A percentile compares a stretch with the other conserved stretches of the same genome.
Evolutionary conservation across 1,284 basidiomycete genomes (phyloP).

Genomic region (Calocybe gambosa): DNA sequence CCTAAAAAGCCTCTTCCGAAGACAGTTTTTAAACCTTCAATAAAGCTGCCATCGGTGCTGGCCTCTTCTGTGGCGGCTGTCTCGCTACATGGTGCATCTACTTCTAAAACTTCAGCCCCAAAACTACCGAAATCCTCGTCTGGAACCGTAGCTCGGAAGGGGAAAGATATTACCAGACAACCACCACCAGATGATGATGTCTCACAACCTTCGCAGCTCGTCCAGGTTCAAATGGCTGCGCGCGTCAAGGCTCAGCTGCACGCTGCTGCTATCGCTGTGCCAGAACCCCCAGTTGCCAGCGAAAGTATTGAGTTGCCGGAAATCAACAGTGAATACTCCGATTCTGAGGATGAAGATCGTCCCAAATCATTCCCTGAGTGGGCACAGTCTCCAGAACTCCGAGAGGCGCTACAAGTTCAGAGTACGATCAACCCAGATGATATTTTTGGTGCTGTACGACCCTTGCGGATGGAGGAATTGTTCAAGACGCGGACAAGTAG

Average conservation of each 20-base stretch:
- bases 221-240: constrained; percentile 66
- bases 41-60: constrained; percentile 28
- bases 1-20: constrained; percentile 50
- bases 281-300: constrained; percentile 46
- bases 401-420: constrained; percentile 72
- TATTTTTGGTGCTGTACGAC: constrained; percentile 82
- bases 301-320: constrained; percentile 90
- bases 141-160: constrained; percentile 30
- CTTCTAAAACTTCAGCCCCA: constrained; percentile 25
- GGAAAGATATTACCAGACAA: constrained; percentile 30
- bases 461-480: constrained; percentile 82
- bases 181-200: constrained; percentile 39
- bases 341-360: constrained; percentile 86
- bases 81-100: constrained; percentile 24
- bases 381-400: constrained; percentile 87
- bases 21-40: constrained; percentile 30
- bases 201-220: constrained; percentile 50
- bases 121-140: constrained; percentile 29
- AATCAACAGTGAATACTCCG: constrained; percentile 92
- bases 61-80: constrained; percentile 29
- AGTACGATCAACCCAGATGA: constrained; percentile 86
- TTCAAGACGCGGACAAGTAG: constrained; percentile 70
- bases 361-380: constrained; percentile 71
- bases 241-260: constrained; percentile 61
- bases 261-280: constrained; percentile 42